Base-by-base conservation (phyloP, 495 filamentous ascomycete species). In the Neurospora sp. region DNA sequence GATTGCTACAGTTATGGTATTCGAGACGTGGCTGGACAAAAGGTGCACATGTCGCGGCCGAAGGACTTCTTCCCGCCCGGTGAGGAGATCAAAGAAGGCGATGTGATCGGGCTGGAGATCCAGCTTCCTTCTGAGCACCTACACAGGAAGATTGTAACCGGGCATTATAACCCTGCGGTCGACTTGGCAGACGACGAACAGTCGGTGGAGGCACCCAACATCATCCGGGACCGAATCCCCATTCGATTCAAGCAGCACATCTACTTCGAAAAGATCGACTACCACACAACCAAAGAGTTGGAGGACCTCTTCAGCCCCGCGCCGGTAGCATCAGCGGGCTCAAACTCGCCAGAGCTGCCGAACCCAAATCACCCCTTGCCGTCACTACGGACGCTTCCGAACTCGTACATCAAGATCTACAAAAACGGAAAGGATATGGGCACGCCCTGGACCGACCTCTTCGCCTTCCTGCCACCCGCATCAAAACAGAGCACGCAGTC, bases 1-100 rank as follows among this genome's bases (percentile, higher is more conserved):
- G 96, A 99, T 80, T 94, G 93, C 41, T 98, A 98, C 81, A 96
- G 94, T 69, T 99, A 99, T 79, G 96, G 93, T 23, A 87, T 99
- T 72, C 90, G 94, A 27, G 96, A 98, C 78, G 89, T 93, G 14
- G 87, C 89, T 14, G 94, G 95, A 11, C 93, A 98, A 78, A 95
- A 96, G 69, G 91, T 97, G 31, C 94, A 96, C 82, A 92, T 94
- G 84, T 98, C 95, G 72, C 90, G 96, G 40, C 94, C 95, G 14
- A 92, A 93, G 75, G 91, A 93, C 77, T 96, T 97, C 82, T 93
- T 93, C 76, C 91, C 91, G 1, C 84, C 89, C 46, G 89, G 90
- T 41, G 90, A 94, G 80, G 87, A 89, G 69, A 87, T 90, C 71
- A 80, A 81, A 71, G 93, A 96, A 81, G 96, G 95, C 42, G 96